phyloP scores from a whole-genome alignment of 2,329 filamentous ascomycete species.

The Colletotrichum magnum region DNA sequence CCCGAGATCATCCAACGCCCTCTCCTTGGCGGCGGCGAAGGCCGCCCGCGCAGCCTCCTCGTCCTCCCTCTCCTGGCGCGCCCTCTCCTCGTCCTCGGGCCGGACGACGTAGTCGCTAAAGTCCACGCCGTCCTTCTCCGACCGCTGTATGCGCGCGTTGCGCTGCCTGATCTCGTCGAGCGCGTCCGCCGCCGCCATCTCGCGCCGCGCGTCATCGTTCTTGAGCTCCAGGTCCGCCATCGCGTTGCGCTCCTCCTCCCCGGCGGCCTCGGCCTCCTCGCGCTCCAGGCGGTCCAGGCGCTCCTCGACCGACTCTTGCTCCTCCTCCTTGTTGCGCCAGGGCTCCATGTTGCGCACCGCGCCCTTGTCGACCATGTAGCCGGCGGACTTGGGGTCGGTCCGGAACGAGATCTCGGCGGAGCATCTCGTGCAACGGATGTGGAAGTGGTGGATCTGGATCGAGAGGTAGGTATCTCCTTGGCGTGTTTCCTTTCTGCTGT shows the following conservation, averaged over 20 bases:
- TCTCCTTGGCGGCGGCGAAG: constrained; percentile 76
- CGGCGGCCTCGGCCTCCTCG: constrained; percentile 76
- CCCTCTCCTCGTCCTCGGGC: constrained; percentile 71
- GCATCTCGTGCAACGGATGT: constrained; percentile 84
- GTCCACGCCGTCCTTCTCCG: constrained; percentile 76
- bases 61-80: constrained; percentile 83
- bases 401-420: constrained; percentile 83
- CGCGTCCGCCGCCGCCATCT: constrained; percentile 97
- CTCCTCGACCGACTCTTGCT: constrained; percentile 88
- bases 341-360: constrained; percentile 95
- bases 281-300: constrained; percentile 85
- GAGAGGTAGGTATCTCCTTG: constrained; percentile 89
- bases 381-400: constrained; percentile 95
- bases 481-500: constrained; percentile 92
- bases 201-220: constrained; percentile 90
- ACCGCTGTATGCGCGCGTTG: constrained; percentile 89
- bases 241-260: constrained; percentile 81
- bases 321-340: constrained; percentile 77
- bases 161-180: constrained; percentile 93
- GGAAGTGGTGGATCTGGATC: constrained; percentile 91
- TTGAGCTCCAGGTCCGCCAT: constrained; percentile 98
- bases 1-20: constrained; percentile 64
- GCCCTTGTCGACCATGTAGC: constrained; percentile 85
- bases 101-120: constrained; percentile 67
- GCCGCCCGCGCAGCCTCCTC: constrained; percentile 84